phyloP scores from a whole-genome alignment of 2,329 filamentous ascomycete species.

The Monosporascus ibericus region DNA sequence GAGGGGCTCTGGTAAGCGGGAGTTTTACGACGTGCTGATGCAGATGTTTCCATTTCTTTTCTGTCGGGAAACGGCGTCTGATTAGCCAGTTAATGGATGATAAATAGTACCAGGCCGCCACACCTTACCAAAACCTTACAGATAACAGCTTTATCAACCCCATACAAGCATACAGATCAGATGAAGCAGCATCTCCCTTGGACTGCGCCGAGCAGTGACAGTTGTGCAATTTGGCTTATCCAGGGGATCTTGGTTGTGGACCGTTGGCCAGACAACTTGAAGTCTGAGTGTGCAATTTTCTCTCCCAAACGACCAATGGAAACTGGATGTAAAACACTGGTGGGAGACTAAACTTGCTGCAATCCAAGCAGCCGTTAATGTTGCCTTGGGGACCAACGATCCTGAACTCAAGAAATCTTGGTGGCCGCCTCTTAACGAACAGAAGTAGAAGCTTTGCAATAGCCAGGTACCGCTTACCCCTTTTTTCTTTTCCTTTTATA shows the following conservation, averaged over 20 bases:
- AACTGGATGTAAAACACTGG: constrained; percentile 6
- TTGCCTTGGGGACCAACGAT: not conserved
- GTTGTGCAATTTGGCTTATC: constrained; percentile 10
- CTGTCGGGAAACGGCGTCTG: constrained; percentile 10
- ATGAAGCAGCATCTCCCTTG: constrained; percentile 10
- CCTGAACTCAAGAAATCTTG: not conserved
- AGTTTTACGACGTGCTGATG: not conserved
- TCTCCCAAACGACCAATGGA: constrained; percentile 14
- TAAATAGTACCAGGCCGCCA: constrained; percentile 12
- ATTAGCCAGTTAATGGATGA: constrained; percentile 6
- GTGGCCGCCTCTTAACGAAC: not conserved
- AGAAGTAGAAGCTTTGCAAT: constrained; percentile 2
- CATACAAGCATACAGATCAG: not conserved
- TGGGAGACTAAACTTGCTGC: constrained; percentile 3
- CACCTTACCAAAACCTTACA: not conserved
- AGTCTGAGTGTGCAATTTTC: constrained; percentile 10
- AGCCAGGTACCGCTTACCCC: constrained; percentile 2
- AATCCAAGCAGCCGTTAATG: constrained; percentile 3
- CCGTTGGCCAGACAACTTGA: too few species aligned
- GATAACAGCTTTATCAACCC: fast-evolving
- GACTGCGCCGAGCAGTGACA: constrained; percentile 9
- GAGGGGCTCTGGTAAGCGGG: not conserved
- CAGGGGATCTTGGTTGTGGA: constrained; percentile 5
- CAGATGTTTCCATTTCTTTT: constrained; percentile 4
- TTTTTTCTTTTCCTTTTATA: not conserved